These are phyloP conservation scores for Coemansia sp. DNA, from an alignment of 192 early-diverging fungal genomes.

Conservation along the genomic window DNA sequence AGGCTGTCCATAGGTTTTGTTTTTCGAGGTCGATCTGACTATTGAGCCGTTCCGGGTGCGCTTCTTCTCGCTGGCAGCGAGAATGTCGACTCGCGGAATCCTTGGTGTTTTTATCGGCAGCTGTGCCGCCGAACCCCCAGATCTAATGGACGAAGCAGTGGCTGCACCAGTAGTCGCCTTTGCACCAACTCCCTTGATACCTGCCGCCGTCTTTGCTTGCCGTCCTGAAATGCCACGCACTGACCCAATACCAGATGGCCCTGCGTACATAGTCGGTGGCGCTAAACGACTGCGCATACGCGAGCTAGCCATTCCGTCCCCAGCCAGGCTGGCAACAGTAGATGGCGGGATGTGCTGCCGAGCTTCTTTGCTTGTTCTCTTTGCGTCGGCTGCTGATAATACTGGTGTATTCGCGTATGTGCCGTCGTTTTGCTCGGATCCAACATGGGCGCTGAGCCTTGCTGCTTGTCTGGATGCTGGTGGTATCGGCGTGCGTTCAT, in stretches of 20 bases:
- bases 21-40: slow-evolving; percentile 14
- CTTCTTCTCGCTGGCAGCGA: slow-evolving; percentile 45
- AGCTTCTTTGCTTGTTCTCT: not conserved
- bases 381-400: not conserved
- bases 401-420: not conserved
- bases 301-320: not conserved
- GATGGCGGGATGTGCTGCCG: not conserved
- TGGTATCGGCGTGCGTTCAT: slow-evolving; percentile 12
- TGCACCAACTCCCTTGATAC: not conserved
- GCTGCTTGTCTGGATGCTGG: not conserved
- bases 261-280: not conserved
- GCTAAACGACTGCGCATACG: slow-evolving; percentile 2
- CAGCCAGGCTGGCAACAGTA: not conserved
- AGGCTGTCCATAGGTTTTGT: slow-evolving; percentile 5
- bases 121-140: not conserved
- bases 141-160: not conserved
- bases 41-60: slow-evolving; percentile 40
- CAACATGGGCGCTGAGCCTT: not conserved
- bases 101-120: slow-evolving; percentile 29
- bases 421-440: slow-evolving; percentile 1
- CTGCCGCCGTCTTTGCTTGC: not conserved
- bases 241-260: not conserved
- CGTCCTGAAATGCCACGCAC: slow-evolving; percentile 3
- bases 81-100: slow-evolving; percentile 6
- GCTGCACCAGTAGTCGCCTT: not conserved